These are phyloP conservation scores for Suillus paluster DNA, from an alignment of 768 basidiomycete genomes.

Conservation along the genomic window DNA sequence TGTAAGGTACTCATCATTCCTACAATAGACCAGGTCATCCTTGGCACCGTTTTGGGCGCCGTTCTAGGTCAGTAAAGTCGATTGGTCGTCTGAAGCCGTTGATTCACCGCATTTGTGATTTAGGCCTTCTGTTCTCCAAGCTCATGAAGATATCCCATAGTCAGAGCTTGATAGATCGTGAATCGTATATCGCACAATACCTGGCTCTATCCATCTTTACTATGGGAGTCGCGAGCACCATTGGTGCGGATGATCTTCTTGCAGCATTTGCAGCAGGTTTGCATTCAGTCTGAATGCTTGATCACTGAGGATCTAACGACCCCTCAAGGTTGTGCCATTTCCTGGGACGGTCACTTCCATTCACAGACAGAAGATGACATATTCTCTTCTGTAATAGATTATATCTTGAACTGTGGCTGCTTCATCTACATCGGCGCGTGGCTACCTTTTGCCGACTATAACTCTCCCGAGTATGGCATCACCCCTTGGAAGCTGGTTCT, in stretches of 20 bases:
- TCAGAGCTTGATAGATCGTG: conserved; percentile 69
- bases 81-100: not conserved
- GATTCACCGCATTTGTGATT: not conserved
- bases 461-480: conserved; percentile 59
- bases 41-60: conserved; percentile 79
- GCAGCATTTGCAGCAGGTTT: conserved; percentile 85
- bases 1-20: conserved; percentile 8
- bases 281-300: conserved; percentile 11
- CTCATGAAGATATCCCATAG: conserved; percentile 72
- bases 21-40: conserved; percentile 71
- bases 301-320: conserved; percentile 4
- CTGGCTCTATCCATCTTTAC: conserved; percentile 73
- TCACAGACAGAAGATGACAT: conserved; percentile 78
- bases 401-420: conserved; percentile 79
- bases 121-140: conserved; percentile 68
- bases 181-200: conserved; percentile 89
- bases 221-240: conserved; percentile 73
- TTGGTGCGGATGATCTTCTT: conserved; percentile 88
- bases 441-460: conserved; percentile 68
- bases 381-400: conserved; percentile 90
- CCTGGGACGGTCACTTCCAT: conserved; percentile 89
- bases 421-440: conserved; percentile 91
- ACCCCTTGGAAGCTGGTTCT: conserved; percentile 72
- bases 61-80: conserved; percentile 41
- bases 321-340: conserved; percentile 78